These are phyloP conservation scores for Aspergillus sp. DNA, from an alignment of 2,329 filamentous ascomycete species.

Conservation along the genomic window DNA sequence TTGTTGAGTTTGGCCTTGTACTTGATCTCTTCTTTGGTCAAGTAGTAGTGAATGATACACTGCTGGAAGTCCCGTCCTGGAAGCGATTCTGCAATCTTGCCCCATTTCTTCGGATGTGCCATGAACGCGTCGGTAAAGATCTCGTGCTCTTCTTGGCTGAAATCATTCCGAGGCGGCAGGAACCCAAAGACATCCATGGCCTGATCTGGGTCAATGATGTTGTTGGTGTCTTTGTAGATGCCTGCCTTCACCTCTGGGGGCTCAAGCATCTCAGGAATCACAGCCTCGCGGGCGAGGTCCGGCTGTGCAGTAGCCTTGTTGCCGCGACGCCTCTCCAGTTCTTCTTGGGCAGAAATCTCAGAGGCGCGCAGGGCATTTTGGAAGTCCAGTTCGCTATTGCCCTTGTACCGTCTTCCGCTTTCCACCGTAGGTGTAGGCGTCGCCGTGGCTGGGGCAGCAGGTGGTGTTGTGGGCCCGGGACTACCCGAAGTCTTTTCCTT, in stretches of 20 bases:
- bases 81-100: slow-evolving; percentile 51
- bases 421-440: slow-evolving; percentile 37
- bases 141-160: slow-evolving; percentile 49
- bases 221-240: slow-evolving; percentile 52
- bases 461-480: slow-evolving; percentile 38
- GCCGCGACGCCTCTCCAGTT: slow-evolving; percentile 47
- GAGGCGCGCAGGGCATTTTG: slow-evolving; percentile 51
- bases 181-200: slow-evolving; percentile 49
- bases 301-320: slow-evolving; percentile 47
- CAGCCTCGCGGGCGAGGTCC: slow-evolving; percentile 48
- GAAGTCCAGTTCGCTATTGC: slow-evolving; percentile 53
- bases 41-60: slow-evolving; percentile 54
- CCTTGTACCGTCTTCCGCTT: slow-evolving; percentile 47
- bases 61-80: slow-evolving; percentile 50
- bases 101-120: slow-evolving; percentile 53
- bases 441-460: slow-evolving; percentile 34
- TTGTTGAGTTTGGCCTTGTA: slow-evolving; percentile 54
- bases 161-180: slow-evolving; percentile 49
- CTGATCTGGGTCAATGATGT: slow-evolving; percentile 39
- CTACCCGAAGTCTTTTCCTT: slow-evolving; percentile 42
- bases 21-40: slow-evolving; percentile 52
- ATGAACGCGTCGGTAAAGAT: slow-evolving; percentile 52
- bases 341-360: slow-evolving; percentile 50
- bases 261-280: slow-evolving; percentile 52
- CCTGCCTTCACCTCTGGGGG: slow-evolving; percentile 39